A percentile compares a stretch with the other conserved stretches of the same genome.
These are phyloP conservation scores for Aspergillus bertholletiae DNA, from an alignment of 495 filamentous ascomycete species.

Conservation along the genomic window DNA sequence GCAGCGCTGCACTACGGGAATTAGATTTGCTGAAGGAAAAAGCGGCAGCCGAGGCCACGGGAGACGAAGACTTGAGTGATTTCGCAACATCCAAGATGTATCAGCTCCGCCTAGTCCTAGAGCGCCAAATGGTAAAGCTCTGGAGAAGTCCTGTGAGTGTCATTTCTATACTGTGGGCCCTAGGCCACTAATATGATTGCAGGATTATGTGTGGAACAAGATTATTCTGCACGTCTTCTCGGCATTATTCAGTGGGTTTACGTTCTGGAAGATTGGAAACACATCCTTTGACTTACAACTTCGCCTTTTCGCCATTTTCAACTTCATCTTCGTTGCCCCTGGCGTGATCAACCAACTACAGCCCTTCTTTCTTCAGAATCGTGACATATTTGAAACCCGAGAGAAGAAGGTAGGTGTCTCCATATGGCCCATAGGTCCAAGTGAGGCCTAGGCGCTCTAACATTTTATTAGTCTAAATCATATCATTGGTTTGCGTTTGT, in stretches of 20 bases:
- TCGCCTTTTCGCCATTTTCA: conserved; percentile 61
- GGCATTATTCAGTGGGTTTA: conserved; percentile 41
- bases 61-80: conserved; percentile 46
- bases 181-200: conserved; percentile 1
- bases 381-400: conserved; percentile 66
- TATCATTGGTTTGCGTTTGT: conserved; percentile 46
- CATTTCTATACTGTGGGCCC: conserved; percentile 47
- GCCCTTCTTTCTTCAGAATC: conserved; percentile 76
- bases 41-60: conserved; percentile 27
- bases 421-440: too few relatives aligned
- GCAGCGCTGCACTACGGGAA: conserved; percentile 57
- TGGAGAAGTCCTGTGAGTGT: conserved; percentile 78
- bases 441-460: too few relatives aligned
- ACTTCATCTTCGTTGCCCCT: conserved; percentile 66
- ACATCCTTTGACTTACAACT: conserved; percentile 35
- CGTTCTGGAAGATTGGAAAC: conserved; percentile 43
- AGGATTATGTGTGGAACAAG: conserved; percentile 44
- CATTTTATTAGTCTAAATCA: conserved; percentile 59
- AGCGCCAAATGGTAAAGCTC: conserved; percentile 76
- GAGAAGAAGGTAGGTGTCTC: conserved; percentile 67
- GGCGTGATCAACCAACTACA: conserved; percentile 89
- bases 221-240: conserved; percentile 38
- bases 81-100: conserved; percentile 38
- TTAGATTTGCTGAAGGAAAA: conserved; percentile 58
- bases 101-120: conserved; percentile 47